Evolutionary conservation across 2,329 filamentous ascomycete species (phyloP).

Genomic region (Neopestalotiopsis sp.): DNA sequence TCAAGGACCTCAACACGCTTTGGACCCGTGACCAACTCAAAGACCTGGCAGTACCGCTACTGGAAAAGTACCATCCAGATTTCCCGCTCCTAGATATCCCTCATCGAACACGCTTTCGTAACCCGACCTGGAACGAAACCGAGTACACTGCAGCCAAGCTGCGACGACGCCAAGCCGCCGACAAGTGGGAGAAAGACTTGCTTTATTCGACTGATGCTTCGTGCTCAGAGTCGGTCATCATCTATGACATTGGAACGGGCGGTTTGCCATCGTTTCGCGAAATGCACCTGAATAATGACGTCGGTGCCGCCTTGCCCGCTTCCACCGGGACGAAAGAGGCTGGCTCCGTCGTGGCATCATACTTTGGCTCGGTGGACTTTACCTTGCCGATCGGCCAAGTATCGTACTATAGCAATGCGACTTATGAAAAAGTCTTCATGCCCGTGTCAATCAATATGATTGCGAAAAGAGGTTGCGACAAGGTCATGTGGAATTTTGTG

Average conservation of each 20-base stretch:
- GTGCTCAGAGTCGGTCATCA: constrained; percentile 45
- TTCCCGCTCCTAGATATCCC: background rate
- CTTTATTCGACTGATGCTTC: constrained; percentile 42
- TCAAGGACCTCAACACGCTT: background rate
- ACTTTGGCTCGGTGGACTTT: constrained; percentile 43
- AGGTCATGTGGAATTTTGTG: constrained; percentile 46
- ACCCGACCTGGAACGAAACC: background rate
- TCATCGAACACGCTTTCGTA: background rate
- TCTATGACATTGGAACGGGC: constrained; percentile 49
- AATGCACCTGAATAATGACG: constrained; percentile 35
- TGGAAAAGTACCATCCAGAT: background rate
- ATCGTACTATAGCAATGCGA: constrained; percentile 43
- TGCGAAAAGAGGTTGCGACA: constrained; percentile 49
- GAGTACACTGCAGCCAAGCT: constrained; percentile 30
- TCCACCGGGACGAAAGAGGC: constrained; percentile 36
- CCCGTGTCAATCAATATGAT: constrained; percentile 49
- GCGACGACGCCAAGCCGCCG: background rate
- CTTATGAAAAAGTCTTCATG: constrained; percentile 44
- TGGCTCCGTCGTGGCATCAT: constrained; percentile 41
- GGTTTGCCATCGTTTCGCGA: constrained; percentile 46
- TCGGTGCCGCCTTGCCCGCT: constrained; percentile 21
- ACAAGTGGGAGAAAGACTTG: constrained; percentile 30
- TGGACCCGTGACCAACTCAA: background rate
- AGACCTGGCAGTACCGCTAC: background rate
- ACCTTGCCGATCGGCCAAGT: constrained; percentile 50